These are phyloP conservation scores for Aeschynomene evenia DNA, from an alignment of 306 rosid genomes.

Conservation along the genomic window DNA sequence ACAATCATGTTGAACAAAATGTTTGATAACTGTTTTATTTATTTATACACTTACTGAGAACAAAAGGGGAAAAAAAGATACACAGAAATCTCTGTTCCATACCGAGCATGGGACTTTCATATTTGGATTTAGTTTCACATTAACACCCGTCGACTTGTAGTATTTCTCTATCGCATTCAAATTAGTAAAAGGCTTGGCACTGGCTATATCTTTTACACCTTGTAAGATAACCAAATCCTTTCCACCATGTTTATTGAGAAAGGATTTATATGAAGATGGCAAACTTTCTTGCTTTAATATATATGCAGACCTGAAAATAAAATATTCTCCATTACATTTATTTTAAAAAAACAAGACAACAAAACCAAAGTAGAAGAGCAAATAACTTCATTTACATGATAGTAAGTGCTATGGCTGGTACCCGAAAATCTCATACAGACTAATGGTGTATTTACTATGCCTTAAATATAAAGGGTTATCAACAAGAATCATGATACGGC, in stretches of 20 bases:
- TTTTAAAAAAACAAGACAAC: too few species aligned
- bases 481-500: neutral
- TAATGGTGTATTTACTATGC: neutral
- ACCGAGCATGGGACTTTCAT: slow-evolving; percentile 96
- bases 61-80: slow-evolving; percentile 16
- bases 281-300: slow-evolving; percentile 93
- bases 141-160: slow-evolving; percentile 55
- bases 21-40: slow-evolving; percentile 23
- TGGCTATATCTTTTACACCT: slow-evolving; percentile 75
- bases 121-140: slow-evolving; percentile 64
- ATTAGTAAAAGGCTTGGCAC: slow-evolving; percentile 66
- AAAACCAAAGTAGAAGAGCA: too few species aligned
- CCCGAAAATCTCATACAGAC: slow-evolving; percentile 6
- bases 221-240: slow-evolving; percentile 70
- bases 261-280: slow-evolving; percentile 86
- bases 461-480: neutral
- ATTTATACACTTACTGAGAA: slow-evolving; percentile 3
- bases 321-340: neutral
- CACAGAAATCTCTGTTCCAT: slow-evolving; percentile 30
- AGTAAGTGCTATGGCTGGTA: neutral
- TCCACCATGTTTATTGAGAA: slow-evolving; percentile 94
- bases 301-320: slow-evolving; percentile 82
- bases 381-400: neutral
- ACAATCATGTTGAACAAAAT: slow-evolving; percentile 7
- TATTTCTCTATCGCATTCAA: slow-evolving; percentile 62